Evolutionary conservation across 768 basidiomycete genomes (phyloP).

Genomic region (Boletus huronensis): DNA sequence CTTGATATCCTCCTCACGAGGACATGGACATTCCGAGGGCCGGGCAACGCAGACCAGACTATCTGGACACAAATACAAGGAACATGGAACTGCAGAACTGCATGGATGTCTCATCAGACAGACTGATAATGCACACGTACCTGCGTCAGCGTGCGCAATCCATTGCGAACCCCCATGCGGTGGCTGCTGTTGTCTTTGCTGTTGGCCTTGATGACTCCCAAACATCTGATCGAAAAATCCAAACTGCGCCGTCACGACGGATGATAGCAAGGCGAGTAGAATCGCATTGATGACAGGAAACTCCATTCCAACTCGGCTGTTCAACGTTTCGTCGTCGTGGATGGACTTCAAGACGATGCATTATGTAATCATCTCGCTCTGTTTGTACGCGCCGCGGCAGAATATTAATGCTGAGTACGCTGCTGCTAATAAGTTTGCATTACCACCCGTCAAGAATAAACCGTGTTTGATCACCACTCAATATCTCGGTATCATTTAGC

Average conservation of each 20-base stretch:
- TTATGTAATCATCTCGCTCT: slow-evolving; percentile 4
- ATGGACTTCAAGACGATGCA: background rate
- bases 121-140: slow-evolving; percentile 36
- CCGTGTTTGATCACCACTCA: background rate
- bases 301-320: slow-evolving; percentile 12
- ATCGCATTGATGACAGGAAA: slow-evolving; percentile 1
- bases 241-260: slow-evolving; percentile 60
- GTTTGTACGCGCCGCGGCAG: too few species aligned
- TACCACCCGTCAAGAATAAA: too few species aligned
- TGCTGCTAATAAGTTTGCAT: too few species aligned
- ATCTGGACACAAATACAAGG: slow-evolving; percentile 70
- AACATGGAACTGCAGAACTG: slow-evolving; percentile 58
- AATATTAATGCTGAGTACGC: too few species aligned
- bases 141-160: slow-evolving; percentile 60
- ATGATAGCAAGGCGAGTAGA: slow-evolving; percentile 23
- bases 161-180: slow-evolving; percentile 53
- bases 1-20: slow-evolving; percentile 70
- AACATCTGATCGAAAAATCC: slow-evolving; percentile 80
- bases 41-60: slow-evolving; percentile 61
- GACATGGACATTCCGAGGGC: slow-evolving; percentile 72
- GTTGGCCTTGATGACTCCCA: slow-evolving; percentile 45
- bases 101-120: background rate
- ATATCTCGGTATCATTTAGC: background rate
- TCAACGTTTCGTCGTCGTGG: background rate
- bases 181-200: slow-evolving; percentile 51